Evolutionary conservation across 1,284 basidiomycete species (phyloP).

Genomic region (Mycena citricolor): DNA sequence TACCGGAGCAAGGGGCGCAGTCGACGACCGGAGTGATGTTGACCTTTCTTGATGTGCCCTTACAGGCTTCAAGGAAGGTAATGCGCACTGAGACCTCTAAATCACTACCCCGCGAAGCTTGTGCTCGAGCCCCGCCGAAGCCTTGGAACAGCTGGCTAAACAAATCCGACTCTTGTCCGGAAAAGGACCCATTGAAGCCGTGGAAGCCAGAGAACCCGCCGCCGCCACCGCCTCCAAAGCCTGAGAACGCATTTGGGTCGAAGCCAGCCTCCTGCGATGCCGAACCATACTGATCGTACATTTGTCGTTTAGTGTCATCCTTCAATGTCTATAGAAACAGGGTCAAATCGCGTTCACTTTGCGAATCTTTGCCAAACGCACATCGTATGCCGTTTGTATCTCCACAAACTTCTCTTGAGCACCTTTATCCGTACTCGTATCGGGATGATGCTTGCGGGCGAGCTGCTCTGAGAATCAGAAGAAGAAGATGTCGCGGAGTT

Average conservation of each 20-base stretch:
- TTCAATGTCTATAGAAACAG: constrained; percentile 69
- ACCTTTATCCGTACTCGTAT: constrained; percentile 91
- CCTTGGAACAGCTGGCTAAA: constrained; percentile 88
- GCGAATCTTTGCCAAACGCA: constrained; percentile 41
- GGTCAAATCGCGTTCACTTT: constrained; percentile 18
- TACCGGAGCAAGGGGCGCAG: constrained; percentile 84
- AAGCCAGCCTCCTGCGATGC: constrained; percentile 93
- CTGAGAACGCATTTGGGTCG: constrained; percentile 79
- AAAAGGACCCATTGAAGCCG: constrained; percentile 71
- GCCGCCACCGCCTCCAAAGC: constrained; percentile 54
- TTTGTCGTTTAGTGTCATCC: constrained; percentile 90
- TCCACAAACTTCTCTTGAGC: constrained; percentile 95
- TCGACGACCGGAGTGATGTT: constrained; percentile 82
- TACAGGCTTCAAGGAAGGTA: constrained; percentile 91
- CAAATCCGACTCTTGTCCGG: constrained; percentile 61
- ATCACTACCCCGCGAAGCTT: constrained; percentile 75
- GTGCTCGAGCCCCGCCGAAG: constrained; percentile 54
- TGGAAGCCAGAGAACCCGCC: constrained; percentile 70
- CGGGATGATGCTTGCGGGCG: constrained; percentile 97
- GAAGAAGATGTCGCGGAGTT: constrained; percentile 5
- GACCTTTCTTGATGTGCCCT: constrained; percentile 81
- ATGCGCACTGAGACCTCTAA: constrained; percentile 80
- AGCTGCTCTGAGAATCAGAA: constrained; percentile 53
- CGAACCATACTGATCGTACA: constrained; percentile 95
- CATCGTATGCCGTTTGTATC: constrained; percentile 97